Evolutionary conservation across 768 basidiomycete genomes (phyloP), one percentile per base, ranked within the genome.

Genomic region (Phallus indusiatus): DNA sequence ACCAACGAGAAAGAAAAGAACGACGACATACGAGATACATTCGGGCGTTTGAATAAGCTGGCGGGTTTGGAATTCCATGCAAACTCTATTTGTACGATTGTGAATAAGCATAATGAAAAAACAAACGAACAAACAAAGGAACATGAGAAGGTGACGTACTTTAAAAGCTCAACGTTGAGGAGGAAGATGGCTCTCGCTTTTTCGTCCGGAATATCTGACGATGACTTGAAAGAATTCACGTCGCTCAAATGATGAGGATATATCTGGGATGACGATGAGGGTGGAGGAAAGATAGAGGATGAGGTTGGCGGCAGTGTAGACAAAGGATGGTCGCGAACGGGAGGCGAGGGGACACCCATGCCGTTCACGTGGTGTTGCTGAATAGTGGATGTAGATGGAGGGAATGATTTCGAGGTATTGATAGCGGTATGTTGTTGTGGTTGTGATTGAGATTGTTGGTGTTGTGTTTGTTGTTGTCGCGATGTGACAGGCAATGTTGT

Each of bases 121-220:
- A 14, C n/a, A n/a, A n/a, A n/a, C n/a, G n/a, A n/a, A n/a, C n/a
- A n/a, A n/a, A n/a, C n/a, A n/a, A 55, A 53, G 55, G 54, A 16
- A 20, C 46, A 53, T 47, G 10, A 42, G 22, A n/a, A 49, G 14
- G 21, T 8, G 34, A 69, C 78, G 37, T 57, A 90, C 88, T 79
- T 84, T 60, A 90, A 69, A 46, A 90, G 71, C 61, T 89, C 86
- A 0, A 76, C 70, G 62, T 90, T 90, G 35, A 90, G 72, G 58
- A 86, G 83, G 47, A 90, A 69, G 48, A 90, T 76, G 10, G 78
- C 71, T 37, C 76, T 72, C 37, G 83, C 83, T 70, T 85, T 88
- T 34, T 79, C 67, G 60, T 78, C 70, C 3, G 64, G 61, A 0
- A 53, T 50, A 14, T 67, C 56, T 22, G 63, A 35, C 24, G 63